Base-by-base conservation (phyloP, 495 filamentous ascomycete species). In the Xylaria flabelliformis region DNA sequence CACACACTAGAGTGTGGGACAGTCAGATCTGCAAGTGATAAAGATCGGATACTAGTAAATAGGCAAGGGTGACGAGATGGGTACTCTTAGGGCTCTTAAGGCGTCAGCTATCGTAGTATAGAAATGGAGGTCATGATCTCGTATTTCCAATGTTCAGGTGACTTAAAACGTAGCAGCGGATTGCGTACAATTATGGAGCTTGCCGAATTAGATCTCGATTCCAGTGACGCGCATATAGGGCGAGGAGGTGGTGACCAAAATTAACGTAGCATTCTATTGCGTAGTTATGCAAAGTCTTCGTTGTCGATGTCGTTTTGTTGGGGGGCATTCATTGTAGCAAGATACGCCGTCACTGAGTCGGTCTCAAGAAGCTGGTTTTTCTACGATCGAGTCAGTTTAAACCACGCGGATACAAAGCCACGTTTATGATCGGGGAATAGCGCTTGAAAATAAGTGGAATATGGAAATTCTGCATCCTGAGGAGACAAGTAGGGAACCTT, bases 271-370 rank as follows among this genome's bases (percentile, higher is more conserved):
- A 32, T 69, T 69, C 21, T 32, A 19, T 55, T 62, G 41, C 56
- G 15, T 34, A 32, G 34, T 39, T 81, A 86, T 73, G 83, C 83
- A 58, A 85, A 86, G 48, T 86, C 84, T 26, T 85, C 83, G 13
- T 79, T 80, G 56, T 83, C 79, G 80, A 70, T 70, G 79, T 80
- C 74, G 56, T 81, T 79, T 61, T 77, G 80, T 74, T 78, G 72
- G 74, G 80, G 34, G 79, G 71, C 70, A 71, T 80, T 81, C 83
- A 75, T 85, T 71, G 77, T 80, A 72, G 78, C 78, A 77, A 85
- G 78, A 80, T 86, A 86, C 72, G 79, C 74, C 70, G 79, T 72
- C 69, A 86, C 84, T 63, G 73, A 78, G 65, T 81, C 71, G 67
- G 83, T 75, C 26, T 68, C 73, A 41, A 85, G 72, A 15, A 86